Base-by-base conservation (phyloP, 1,139 yeast genomes). In the Pneumocystis carinii region DNA sequence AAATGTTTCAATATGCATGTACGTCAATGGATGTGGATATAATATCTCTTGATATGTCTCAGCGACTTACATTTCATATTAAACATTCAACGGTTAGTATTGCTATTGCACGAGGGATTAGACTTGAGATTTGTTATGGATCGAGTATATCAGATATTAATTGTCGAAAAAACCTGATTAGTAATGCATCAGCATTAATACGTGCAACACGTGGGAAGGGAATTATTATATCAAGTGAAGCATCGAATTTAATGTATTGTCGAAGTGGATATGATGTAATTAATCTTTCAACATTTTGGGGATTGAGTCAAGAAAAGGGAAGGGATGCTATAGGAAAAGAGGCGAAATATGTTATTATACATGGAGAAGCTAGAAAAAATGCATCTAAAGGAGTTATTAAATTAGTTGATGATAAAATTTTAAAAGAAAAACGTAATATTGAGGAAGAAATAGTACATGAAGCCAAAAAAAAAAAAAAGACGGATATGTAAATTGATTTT, bases 191-290 rank as follows among this genome's bases (percentile, higher is more conserved):
- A 62, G 85, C 87, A 70, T 78, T 92, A 24, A 79, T 90, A n/a
- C 76, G 98, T 67, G 89, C 96, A 3, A 81, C 95, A 1, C 78
- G 97, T 68, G 81, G 84, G 38, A 80, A 89, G 60, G 97, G 97
- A 0, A 72, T 92, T 29, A 78, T 92, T 3, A 78, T 90, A 5
- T 82, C 92, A 24, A 83, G 94, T 70, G 97, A 96, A 1, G 87
- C 95, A 0, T 69, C 72, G 2, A 74, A 76, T 38, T 80, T 90
- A 0, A 73, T 82, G 42, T 84, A 83, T 62, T 75, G 84, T 36
- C 76, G 97, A 64, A 82, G 83, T 48, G 81, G 83, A 58, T 78
- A 81, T 62, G 96, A 92, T 69, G 80, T 89, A 3, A 77, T 83
- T 36, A 86, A 84, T 64, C 75, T 92, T 62, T 77, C 87, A 56